Percentiles rank a stretch among this genome's conserved stretches.
Conservation (phyloP, 1,139 yeast species). For the Lodderomyces oxycetoniae region DNA sequence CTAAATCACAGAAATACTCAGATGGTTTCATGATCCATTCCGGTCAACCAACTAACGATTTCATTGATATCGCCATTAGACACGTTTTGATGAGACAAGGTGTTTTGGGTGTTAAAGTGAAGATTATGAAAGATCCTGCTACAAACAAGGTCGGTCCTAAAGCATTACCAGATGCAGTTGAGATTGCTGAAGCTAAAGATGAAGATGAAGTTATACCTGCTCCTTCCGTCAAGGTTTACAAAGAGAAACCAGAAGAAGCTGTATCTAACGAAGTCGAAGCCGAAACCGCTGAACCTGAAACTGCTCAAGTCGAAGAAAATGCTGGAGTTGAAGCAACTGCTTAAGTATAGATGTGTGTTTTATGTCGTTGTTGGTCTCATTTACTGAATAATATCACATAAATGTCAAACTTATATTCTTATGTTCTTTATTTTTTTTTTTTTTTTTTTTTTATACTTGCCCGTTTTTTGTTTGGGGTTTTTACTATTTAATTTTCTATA, state of each 20-base stretch:
- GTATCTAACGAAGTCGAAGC: constrained; percentile 27
- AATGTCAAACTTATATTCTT: no score
- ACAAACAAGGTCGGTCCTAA: constrained; percentile 86
- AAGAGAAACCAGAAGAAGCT: constrained; percentile 27
- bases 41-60: constrained; percentile 99
- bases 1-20: constrained; percentile 99
- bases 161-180: constrained; percentile 90
- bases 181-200: constrained; percentile 95
- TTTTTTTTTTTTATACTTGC: no score
- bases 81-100: constrained; percentile 99
- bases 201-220: constrained; percentile 77
- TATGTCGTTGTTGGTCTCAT: no score
- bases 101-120: constrained; percentile 98
- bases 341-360: no score
- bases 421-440: no score
- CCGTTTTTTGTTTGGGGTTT: no score
- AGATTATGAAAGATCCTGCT: constrained; percentile 99
- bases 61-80: constrained; percentile 98
- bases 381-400: no score
- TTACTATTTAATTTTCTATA: no score
- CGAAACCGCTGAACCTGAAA: constrained; percentile 22
- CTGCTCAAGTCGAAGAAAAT: constrained; percentile 27
- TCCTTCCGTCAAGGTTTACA: constrained; percentile 79
- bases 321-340: constrained; percentile 21
- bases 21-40: constrained; percentile 99